These are phyloP conservation scores for Elsinoe australis DNA, from an alignment of 2,329 filamentous ascomycete genomes.

Conservation along the genomic window DNA sequence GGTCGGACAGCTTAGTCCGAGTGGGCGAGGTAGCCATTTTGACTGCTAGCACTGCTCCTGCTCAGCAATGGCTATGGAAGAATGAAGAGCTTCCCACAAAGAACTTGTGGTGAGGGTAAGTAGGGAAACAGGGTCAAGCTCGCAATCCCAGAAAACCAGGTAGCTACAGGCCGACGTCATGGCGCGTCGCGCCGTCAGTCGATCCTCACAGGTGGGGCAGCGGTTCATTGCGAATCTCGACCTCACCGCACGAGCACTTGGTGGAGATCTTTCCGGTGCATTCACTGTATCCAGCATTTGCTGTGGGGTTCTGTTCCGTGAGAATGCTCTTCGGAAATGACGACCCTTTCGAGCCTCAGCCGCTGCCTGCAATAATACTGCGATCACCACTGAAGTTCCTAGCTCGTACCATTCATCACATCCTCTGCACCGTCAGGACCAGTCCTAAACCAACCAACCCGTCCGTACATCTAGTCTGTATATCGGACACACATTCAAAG, in stretches of 20 bases:
- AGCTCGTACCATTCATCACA: constrained; percentile 32
- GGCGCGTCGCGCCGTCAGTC: not conserved
- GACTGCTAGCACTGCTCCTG: not conserved
- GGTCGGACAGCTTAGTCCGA: constrained; percentile 31
- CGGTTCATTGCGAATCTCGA: not conserved
- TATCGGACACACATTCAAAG: constrained; percentile 79
- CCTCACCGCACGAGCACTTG: not conserved
- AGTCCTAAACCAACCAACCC: constrained; percentile 47
- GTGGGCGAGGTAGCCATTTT: constrained; percentile 19
- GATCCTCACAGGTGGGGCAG: not conserved
- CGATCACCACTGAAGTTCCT: constrained; percentile 34
- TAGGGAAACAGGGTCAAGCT: constrained; percentile 8
- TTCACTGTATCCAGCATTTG: not conserved
- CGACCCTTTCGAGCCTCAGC: constrained; percentile 23
- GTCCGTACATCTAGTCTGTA: constrained; percentile 69
- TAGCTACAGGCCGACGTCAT: constrained; percentile 8
- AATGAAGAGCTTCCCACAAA: too few species aligned
- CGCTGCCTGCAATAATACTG: constrained; percentile 24
- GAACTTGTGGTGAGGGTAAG: too few species aligned
- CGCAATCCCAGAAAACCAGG: constrained; percentile 3
- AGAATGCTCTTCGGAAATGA: constrained; percentile 13
- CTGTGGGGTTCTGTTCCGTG: not conserved
- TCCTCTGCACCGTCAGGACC: constrained; percentile 61
- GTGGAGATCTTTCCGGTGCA: not conserved
- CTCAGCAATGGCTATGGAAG: not conserved